Percentiles rank a stretch among this genome's conserved stretches.
phyloP scores from a whole-genome alignment of 768 basidiomycete genomes.

The Lepiota subincarnata region DNA sequence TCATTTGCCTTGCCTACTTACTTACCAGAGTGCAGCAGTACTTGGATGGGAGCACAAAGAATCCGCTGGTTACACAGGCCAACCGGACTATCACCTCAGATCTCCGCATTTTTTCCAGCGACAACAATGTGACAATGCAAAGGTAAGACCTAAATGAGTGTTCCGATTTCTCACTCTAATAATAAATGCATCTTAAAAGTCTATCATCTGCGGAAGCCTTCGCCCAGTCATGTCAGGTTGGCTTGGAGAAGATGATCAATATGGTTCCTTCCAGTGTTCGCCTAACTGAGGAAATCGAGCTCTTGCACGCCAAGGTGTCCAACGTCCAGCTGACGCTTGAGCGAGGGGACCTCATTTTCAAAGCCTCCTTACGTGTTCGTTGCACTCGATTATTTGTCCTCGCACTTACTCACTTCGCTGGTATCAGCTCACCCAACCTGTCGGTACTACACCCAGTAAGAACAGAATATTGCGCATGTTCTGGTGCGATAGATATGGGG shows the following conservation, averaged over 20 bases:
- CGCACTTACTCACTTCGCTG: background rate
- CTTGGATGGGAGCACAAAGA: slow-evolving; percentile 32
- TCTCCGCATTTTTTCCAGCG: slow-evolving; percentile 33
- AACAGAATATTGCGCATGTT: slow-evolving; percentile 25
- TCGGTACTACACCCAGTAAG: slow-evolving; percentile 20
- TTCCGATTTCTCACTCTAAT: background rate
- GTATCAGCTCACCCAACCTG: slow-evolving; percentile 23
- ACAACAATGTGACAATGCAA: slow-evolving; percentile 37
- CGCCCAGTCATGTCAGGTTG: slow-evolving; percentile 25
- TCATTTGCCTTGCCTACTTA: background rate
- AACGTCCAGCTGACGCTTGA: slow-evolving; percentile 27
- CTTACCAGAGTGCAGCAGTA: slow-evolving; percentile 33
- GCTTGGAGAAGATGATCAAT: slow-evolving; percentile 41
- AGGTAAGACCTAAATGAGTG: slow-evolving; percentile 20
- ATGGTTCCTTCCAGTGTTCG: slow-evolving; percentile 36
- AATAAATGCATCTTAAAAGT: slow-evolving; percentile 16
- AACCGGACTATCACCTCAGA: slow-evolving; percentile 37
- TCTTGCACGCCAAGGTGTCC: slow-evolving; percentile 31
- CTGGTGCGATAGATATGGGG: slow-evolving; percentile 32
- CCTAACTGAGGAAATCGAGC: slow-evolving; percentile 33
- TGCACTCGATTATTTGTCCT: background rate
- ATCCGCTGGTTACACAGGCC: slow-evolving; percentile 31
- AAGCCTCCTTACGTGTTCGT: slow-evolving; percentile 27
- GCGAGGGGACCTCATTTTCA: slow-evolving; percentile 25
- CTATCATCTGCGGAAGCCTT: slow-evolving; percentile 27